Percentiles rank a stretch among this genome's conserved stretches.
phyloP scores from a whole-genome alignment of 331 rosid genomes.

The Malus hybrid region DNA sequence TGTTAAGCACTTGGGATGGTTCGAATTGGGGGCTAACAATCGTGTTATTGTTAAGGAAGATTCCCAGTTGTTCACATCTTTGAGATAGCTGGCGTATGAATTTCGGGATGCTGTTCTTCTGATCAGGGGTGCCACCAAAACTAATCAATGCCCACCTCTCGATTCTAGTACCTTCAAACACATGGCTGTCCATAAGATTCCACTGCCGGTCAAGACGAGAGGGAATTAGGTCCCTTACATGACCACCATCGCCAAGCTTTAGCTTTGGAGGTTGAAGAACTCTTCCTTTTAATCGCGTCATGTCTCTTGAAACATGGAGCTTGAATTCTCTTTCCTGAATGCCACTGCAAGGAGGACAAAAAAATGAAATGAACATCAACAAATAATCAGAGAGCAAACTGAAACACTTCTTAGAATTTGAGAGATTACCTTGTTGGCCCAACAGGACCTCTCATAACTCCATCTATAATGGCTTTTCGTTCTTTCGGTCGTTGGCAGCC shows the following conservation, averaged over 20 bases:
- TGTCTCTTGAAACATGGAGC: slow-evolving; percentile 72
- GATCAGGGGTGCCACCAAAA: slow-evolving; percentile 82
- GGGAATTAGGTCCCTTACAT: slow-evolving; percentile 62
- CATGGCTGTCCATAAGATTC: slow-evolving; percentile 92
- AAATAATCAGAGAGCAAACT: neutral
- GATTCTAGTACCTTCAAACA: slow-evolving; percentile 74
- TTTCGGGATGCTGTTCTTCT: slow-evolving; percentile 58
- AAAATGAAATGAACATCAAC: neutral
- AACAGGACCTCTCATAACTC: slow-evolving; percentile 69
- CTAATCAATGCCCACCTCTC: slow-evolving; percentile 88
- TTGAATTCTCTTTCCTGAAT: slow-evolving; percentile 72
- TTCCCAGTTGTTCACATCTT: slow-evolving; percentile 83
- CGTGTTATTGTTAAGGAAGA: slow-evolving; percentile 66
- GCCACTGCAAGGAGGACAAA: slow-evolving; percentile 45
- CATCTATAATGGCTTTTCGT: slow-evolving; percentile 75
- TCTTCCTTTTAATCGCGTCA: slow-evolving; percentile 79
- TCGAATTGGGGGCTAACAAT: slow-evolving; percentile 71
- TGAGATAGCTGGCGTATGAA: slow-evolving; percentile 74
- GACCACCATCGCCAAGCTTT: slow-evolving; percentile 90
- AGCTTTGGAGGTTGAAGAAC: slow-evolving; percentile 92
- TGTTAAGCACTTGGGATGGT: slow-evolving; percentile 71
- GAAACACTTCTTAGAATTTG: neutral
- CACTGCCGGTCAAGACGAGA: slow-evolving; percentile 86
- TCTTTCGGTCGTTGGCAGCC: slow-evolving; percentile 90
- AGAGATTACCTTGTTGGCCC: slow-evolving; percentile 77